These are phyloP conservation scores for Dalbergia cochinchinensis DNA, from an alignment of 306 rosid species.

Conservation along the genomic window DNA sequence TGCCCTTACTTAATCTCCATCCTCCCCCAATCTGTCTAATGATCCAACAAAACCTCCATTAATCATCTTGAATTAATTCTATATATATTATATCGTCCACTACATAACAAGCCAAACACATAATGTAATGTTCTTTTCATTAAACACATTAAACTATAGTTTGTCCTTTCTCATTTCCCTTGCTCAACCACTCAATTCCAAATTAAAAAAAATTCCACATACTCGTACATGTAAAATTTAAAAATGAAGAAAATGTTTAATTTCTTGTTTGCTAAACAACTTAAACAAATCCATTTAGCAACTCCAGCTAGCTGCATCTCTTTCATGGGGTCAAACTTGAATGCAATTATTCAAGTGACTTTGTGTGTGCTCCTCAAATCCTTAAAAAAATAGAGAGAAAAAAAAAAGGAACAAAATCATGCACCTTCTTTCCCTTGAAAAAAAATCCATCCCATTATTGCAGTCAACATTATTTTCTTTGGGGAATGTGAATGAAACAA, in stretches of 20 bases:
- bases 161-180: constrained; percentile 45
- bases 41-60: constrained; percentile 54
- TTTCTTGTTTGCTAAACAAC: constrained; percentile 41
- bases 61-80: constrained; percentile 43
- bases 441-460: constrained; percentile 10
- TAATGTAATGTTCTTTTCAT: constrained; percentile 27
- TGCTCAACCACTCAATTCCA: constrained; percentile 58
- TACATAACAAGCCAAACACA: constrained; percentile 55
- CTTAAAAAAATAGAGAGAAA: neutral
- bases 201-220: constrained; percentile 24
- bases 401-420: neutral
- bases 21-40: constrained; percentile 49
- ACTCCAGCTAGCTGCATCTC: constrained; percentile 31
- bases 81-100: constrained; percentile 43
- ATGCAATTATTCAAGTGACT: constrained; percentile 38
- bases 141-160: neutral
- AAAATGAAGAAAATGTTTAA: neutral
- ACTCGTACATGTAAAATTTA: constrained; percentile 4
- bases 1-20: constrained; percentile 57
- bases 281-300: constrained; percentile 42
- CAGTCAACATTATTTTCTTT: constrained; percentile 38
- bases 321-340: constrained; percentile 37
- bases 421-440: constrained; percentile 42
- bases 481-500: constrained; percentile 24
- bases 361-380: neutral